Conservation (phyloP, 1,284 basidiomycete genomes). For the Gomphus sp. region DNA sequence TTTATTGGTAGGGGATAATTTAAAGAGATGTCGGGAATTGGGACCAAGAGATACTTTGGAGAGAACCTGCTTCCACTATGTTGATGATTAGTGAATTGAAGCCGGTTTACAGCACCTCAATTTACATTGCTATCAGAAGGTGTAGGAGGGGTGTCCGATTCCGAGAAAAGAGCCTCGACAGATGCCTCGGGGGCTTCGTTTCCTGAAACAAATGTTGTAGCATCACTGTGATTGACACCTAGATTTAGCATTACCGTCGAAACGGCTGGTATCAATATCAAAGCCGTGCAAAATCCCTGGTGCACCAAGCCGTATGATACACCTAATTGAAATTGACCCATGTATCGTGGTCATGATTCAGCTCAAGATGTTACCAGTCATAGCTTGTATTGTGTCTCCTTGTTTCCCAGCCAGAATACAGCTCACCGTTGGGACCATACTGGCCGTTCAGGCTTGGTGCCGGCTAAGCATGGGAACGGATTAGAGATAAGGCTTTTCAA, state of each 20-base stretch:
- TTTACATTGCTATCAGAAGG: constrained; percentile 46
- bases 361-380: constrained; percentile 69
- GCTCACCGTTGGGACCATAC: constrained; percentile 91
- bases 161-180: constrained; percentile 52
- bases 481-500: not conserved
- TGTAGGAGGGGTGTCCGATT: constrained; percentile 31
- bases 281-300: constrained; percentile 75
- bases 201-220: constrained; percentile 29
- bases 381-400: constrained; percentile 80
- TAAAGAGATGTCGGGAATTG: constrained; percentile 80
- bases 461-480: constrained; percentile 37
- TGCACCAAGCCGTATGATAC: constrained; percentile 83
- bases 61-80: constrained; percentile 76
- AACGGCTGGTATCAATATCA: constrained; percentile 94
- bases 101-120: constrained; percentile 10
- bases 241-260: constrained; percentile 55
- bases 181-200: constrained; percentile 87
- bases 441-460: constrained; percentile 82
- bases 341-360: not conserved
- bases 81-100: not conserved
- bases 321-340: constrained; percentile 43
- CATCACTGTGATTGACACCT: not conserved
- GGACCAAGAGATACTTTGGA: constrained; percentile 73
- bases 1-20: constrained; percentile 39
- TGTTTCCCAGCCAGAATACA: constrained; percentile 94